Evolutionary conservation across 2,329 filamentous ascomycete species (phyloP).

Genomic region (Colletotrichum musae): DNA sequence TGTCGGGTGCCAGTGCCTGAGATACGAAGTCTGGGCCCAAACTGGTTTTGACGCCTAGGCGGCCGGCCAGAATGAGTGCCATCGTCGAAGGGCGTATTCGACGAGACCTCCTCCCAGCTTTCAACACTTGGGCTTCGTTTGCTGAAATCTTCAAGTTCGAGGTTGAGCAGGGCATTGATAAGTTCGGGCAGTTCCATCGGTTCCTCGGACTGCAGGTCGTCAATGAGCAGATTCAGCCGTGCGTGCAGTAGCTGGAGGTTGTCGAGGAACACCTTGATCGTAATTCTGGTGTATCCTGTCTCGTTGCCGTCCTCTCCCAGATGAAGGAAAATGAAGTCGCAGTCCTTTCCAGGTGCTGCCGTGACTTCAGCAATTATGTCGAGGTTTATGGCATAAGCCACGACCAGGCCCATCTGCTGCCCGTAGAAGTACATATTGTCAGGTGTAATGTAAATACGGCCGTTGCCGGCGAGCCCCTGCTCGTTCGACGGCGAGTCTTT

Average conservation of each 20-base stretch:
- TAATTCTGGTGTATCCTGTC: constrained; percentile 79
- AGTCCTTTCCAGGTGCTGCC: constrained; percentile 89
- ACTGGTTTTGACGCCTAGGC: constrained; percentile 51
- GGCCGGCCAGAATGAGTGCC: constrained; percentile 61
- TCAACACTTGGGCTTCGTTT: constrained; percentile 81
- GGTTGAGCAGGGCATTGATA: constrained; percentile 79
- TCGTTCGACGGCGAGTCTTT: constrained; percentile 57
- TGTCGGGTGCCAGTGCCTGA: constrained; percentile 42
- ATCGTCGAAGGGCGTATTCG: constrained; percentile 72
- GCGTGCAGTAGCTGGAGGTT: constrained; percentile 86
- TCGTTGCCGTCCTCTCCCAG: constrained; percentile 73
- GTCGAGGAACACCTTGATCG: constrained; percentile 94
- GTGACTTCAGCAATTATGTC: constrained; percentile 89
- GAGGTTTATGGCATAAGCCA: constrained; percentile 84
- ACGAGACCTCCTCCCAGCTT: constrained; percentile 90
- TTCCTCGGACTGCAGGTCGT: constrained; percentile 81
- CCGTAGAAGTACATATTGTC: constrained; percentile 97
- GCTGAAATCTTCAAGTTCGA: constrained; percentile 76
- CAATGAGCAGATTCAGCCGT: constrained; percentile 87
- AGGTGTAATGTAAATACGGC: constrained; percentile 89
- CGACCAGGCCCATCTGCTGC: constrained; percentile 90
- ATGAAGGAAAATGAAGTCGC: constrained; percentile 93
- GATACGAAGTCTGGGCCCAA: constrained; percentile 53
- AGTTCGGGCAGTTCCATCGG: constrained; percentile 78
- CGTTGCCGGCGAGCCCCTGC: constrained; percentile 71